Conservation (phyloP, 1,284 basidiomycete species). For the Microbotryomycetes sp. region DNA sequence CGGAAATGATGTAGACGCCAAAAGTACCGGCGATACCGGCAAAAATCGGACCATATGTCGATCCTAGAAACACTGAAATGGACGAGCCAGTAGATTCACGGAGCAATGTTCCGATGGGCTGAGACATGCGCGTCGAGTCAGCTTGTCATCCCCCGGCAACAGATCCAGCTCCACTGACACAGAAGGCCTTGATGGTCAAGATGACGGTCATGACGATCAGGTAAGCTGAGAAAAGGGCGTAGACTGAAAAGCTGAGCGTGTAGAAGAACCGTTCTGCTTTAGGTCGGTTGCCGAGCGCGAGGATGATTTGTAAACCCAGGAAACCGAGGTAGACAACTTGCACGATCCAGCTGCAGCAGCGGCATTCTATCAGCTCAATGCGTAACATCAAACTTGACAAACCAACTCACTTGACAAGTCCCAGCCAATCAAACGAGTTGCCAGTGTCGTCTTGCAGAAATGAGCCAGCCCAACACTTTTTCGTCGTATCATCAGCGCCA, state of each 20-base stretch:
- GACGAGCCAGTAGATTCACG: not conserved
- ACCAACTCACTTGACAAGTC: conserved; percentile 16
- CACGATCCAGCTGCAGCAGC: conserved; percentile 18
- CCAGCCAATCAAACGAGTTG: conserved; percentile 24
- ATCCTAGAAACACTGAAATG: conserved; percentile 24
- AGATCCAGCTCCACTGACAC: no score
- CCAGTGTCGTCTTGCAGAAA: conserved; percentile 22
- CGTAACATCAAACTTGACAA: not conserved
- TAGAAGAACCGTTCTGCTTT: conserved; percentile 87
- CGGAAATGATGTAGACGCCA: conserved; percentile 69
- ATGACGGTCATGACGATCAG: conserved; percentile 76
- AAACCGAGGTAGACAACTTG: conserved; percentile 54
- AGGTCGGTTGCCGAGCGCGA: conserved; percentile 91
- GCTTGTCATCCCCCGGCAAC: no score
- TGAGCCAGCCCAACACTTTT: conserved; percentile 25
- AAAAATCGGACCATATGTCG: conserved; percentile 51
- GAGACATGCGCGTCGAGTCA: no score
- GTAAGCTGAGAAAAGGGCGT: conserved; percentile 49
- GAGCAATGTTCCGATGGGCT: conserved; percentile 22
- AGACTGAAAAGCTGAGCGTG: conserved; percentile 65
- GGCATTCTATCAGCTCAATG: not conserved
- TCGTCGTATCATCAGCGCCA: conserved; percentile 10
- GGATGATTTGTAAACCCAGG: conserved; percentile 65
- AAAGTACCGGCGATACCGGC: conserved; percentile 77
- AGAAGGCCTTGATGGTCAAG: conserved; percentile 69